phyloP scores from a whole-genome alignment of 2,329 filamentous ascomycete genomes.

The Lachnellula suecica region DNA sequence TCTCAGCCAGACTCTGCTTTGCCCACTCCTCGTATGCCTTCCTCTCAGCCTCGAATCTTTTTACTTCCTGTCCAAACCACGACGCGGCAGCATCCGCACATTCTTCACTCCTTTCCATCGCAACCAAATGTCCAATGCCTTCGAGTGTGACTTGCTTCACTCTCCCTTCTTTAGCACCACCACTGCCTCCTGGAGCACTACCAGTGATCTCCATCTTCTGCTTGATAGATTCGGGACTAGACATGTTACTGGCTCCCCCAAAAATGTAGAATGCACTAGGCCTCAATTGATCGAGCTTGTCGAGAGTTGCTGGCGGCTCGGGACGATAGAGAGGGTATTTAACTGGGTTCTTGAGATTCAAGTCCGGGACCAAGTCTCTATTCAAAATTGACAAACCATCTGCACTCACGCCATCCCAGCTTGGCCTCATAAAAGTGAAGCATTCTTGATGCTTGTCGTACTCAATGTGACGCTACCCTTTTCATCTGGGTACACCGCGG shows the following conservation, averaged over 20 bases:
- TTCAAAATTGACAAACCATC: slow-evolving; percentile 39
- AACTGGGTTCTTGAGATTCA: slow-evolving; percentile 23
- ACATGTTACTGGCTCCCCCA: slow-evolving; percentile 59
- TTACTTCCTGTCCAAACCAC: slow-evolving; percentile 59
- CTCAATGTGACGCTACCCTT: slow-evolving; percentile 63
- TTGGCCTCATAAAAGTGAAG: slow-evolving; percentile 70
- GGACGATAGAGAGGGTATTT: slow-evolving; percentile 62
- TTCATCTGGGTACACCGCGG: slow-evolving; percentile 51
- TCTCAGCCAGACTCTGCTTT: slow-evolving; percentile 51
- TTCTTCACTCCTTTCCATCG: slow-evolving; percentile 72
- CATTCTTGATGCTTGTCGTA: slow-evolving; percentile 91
- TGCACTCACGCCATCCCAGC: slow-evolving; percentile 40
- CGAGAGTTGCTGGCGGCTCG: slow-evolving; percentile 58
- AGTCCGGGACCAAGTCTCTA: slow-evolving; percentile 45
- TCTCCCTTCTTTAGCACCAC: slow-evolving; percentile 60
- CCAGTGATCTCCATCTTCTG: slow-evolving; percentile 66
- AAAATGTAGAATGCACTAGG: slow-evolving; percentile 70
- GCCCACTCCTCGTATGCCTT: slow-evolving; percentile 53
- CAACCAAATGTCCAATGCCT: slow-evolving; percentile 73
- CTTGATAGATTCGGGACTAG: slow-evolving; percentile 46
- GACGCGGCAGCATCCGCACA: slow-evolving; percentile 60
- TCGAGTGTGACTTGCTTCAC: slow-evolving; percentile 67
- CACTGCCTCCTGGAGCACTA: slow-evolving; percentile 63
- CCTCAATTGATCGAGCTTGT: slow-evolving; percentile 57
- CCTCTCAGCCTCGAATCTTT: slow-evolving; percentile 57